These are phyloP conservation scores for Glomus cerebriforme DNA, from an alignment of 192 early-diverging fungal species.

Conservation along the genomic window DNA sequence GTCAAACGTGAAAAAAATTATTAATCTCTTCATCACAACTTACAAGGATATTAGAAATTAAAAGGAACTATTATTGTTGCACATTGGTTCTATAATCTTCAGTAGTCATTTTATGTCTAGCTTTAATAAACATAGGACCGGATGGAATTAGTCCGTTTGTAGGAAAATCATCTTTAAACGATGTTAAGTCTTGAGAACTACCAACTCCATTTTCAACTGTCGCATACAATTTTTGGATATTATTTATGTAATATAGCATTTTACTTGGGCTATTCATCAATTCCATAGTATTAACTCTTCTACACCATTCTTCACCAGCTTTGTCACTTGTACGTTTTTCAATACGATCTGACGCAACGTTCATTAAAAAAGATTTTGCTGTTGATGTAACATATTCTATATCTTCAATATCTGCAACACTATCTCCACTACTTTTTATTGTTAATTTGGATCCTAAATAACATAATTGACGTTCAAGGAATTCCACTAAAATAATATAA, in stretches of 20 bases:
- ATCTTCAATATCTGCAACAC: neutral
- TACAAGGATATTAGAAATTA: too few species aligned
- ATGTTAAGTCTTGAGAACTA: neutral
- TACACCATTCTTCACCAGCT: conserved; percentile 27
- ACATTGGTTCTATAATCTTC: conserved; percentile 25
- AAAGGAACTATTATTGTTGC: too few species aligned
- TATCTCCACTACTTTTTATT: neutral
- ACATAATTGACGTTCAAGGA: neutral
- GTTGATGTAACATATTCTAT: neutral
- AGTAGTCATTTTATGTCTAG: conserved; percentile 19
- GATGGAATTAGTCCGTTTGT: neutral
- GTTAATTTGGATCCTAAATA: neutral
- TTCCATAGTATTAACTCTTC: conserved; percentile 2
- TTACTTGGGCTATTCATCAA: conserved; percentile 29
- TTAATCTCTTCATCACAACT: too few species aligned
- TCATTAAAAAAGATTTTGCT: neutral
- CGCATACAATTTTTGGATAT: neutral
- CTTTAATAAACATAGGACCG: conserved; percentile 29
- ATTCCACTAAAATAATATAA: conserved; percentile 16
- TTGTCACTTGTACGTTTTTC: conserved; percentile 14
- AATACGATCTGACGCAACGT: neutral
- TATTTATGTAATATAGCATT: conserved; percentile 30
- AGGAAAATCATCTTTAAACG: neutral
- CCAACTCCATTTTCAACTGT: neutral
- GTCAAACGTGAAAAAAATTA: too few species aligned